phyloP scores from a whole-genome alignment of 2,329 filamentous ascomycete species.

The Colletotrichum sp. region DNA sequence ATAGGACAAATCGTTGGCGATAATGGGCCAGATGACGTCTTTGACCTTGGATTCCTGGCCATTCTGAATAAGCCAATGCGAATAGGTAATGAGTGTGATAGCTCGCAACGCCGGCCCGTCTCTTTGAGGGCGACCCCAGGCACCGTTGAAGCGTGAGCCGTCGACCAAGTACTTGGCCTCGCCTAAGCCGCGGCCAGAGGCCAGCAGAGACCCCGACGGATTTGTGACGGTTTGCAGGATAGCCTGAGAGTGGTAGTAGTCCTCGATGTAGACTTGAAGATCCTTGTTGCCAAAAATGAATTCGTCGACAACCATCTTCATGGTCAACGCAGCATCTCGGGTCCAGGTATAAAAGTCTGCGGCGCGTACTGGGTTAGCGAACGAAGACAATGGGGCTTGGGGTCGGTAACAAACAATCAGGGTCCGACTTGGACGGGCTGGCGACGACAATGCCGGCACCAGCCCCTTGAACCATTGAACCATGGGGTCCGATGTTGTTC shows the following conservation, averaged over 20 bases:
- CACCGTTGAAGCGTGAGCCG: conserved; percentile 51
- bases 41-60: conserved; percentile 44
- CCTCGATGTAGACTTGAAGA: conserved; percentile 51
- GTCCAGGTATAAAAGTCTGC: conserved; percentile 64
- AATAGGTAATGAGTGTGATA: conserved; percentile 60
- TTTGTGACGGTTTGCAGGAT: conserved; percentile 56
- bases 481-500: conserved; percentile 60
- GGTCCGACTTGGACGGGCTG: conserved; percentile 57
- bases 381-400: neutral
- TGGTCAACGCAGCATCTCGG: conserved; percentile 57
- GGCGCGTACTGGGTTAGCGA: conserved; percentile 24
- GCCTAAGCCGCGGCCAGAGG: conserved; percentile 51
- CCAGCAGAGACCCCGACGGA: conserved; percentile 53
- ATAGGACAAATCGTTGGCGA: conserved; percentile 62
- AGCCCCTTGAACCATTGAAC: conserved; percentile 51
- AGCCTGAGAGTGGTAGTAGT: conserved; percentile 59
- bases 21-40: conserved; percentile 57
- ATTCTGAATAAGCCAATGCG: conserved; percentile 53
- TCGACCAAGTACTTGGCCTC: conserved; percentile 63
- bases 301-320: conserved; percentile 57
- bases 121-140: conserved; percentile 64
- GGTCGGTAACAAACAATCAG: conserved; percentile 50
- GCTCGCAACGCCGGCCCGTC: conserved; percentile 66
- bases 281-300: conserved; percentile 51
- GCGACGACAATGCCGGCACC: conserved; percentile 57